Conservation (phyloP, 1,284 basidiomycete genomes). For the Schizopora paradoxa region DNA sequence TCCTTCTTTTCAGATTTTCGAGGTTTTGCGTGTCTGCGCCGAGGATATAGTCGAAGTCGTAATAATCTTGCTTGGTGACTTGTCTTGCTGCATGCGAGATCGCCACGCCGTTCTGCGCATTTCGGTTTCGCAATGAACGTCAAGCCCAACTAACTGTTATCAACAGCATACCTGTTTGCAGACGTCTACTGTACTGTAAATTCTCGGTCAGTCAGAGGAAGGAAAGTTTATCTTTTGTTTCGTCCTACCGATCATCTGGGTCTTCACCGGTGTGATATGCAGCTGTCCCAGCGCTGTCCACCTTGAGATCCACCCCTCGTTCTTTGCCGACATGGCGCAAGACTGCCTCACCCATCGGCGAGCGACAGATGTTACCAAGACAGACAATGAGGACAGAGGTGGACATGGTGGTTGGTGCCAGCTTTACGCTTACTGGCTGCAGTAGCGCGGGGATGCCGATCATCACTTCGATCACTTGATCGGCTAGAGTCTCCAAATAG, state of each 20-base stretch:
- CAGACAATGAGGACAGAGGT: slow-evolving; percentile 63
- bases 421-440: too few relatives aligned
- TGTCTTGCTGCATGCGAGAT: slow-evolving; percentile 55
- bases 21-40: slow-evolving; percentile 67
- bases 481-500: too few relatives aligned
- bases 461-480: too few relatives aligned
- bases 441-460: too few relatives aligned
- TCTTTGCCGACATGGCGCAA: slow-evolving; percentile 54
- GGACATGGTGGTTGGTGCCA: slow-evolving; percentile 8
- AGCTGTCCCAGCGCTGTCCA: slow-evolving; percentile 71
- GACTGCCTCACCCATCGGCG: slow-evolving; percentile 78
- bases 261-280: slow-evolving; percentile 68
- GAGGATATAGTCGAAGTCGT: slow-evolving; percentile 62
- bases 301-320: slow-evolving; percentile 55
- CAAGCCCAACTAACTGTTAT: background rate
- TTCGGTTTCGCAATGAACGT: background rate
- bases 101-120: background rate
- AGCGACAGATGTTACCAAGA: slow-evolving; percentile 74
- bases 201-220: too few relatives aligned
- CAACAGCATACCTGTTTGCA: slow-evolving; percentile 50
- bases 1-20: slow-evolving; percentile 47
- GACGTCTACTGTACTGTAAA: slow-evolving; percentile 47
- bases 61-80: slow-evolving; percentile 54
- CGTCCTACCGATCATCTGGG: slow-evolving; percentile 62
- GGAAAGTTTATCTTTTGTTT: too few relatives aligned